Conservation (phyloP, 2,329 filamentous ascomycete genomes). For the Fusarium albosuccineum region DNA sequence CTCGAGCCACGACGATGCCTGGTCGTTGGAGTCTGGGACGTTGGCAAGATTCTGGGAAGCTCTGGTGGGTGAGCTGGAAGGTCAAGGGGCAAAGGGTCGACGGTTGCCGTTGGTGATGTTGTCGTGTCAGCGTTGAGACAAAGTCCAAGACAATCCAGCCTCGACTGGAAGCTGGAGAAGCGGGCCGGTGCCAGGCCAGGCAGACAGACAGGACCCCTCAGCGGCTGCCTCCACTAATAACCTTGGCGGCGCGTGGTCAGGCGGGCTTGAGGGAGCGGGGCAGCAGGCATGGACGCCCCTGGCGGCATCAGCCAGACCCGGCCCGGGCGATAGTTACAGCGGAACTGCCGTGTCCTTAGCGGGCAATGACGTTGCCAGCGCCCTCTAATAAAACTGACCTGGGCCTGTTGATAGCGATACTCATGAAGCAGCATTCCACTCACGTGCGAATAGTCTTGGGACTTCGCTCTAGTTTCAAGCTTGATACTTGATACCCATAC, state of each 20-base stretch:
- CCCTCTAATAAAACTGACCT: not conserved
- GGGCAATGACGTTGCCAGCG: constrained; percentile 25
- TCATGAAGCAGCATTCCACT: not conserved
- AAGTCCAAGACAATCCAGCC: not conserved
- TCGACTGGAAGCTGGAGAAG: not conserved
- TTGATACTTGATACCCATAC: too few species aligned
- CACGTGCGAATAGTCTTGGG: not conserved
- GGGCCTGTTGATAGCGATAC: too few species aligned
- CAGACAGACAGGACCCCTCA: constrained; percentile 32
- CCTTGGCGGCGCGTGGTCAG: constrained; percentile 24
- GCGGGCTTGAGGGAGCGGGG: constrained; percentile 28
- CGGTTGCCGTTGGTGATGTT: constrained; percentile 27
- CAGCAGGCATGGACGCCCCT: not conserved
- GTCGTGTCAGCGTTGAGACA: constrained; percentile 36
- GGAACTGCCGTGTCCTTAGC: constrained; percentile 6
- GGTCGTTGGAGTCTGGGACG: constrained; percentile 4
- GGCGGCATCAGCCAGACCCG: not conserved
- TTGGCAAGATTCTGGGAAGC: not conserved
- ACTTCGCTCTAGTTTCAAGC: too few species aligned
- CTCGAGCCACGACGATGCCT: constrained; percentile 10
- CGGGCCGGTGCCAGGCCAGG: constrained; percentile 3
- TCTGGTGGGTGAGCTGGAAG: constrained; percentile 1
- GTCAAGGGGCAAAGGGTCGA: constrained; percentile 3
- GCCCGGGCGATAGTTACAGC: constrained; percentile 5
- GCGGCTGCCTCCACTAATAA: constrained; percentile 30